Evolutionary conservation across 2,329 filamentous ascomycete genomes (phyloP), one percentile per base, ranked within the genome.

Genomic region (Pyrenophora teres): DNA sequence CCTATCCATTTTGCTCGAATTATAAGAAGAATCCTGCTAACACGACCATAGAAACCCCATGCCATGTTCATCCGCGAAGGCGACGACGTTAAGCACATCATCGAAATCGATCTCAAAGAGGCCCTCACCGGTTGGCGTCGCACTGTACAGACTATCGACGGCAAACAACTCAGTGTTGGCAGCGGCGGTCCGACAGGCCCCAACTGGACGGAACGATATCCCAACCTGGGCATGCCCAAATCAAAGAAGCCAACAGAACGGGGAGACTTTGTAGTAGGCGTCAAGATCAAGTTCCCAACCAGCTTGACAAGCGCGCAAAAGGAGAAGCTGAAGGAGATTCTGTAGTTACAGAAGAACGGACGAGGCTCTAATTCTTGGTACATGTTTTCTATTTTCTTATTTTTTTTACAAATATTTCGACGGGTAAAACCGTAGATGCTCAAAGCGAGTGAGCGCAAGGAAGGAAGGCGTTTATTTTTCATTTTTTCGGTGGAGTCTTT

Each of bases 111-210:
- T 23, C 85, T 99, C 40, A 97, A 97, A 75, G 94, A 99, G 76
- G 91, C 94, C 1, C 78, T 99, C 38, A 96, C 92, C 0, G 94
- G 94, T 52, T 99, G 94, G 94, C 88, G 85, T 64, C 86, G 89
- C 46, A 95, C 90, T n/a, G 86, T 99, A 18, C 85, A 87, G 27
- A 99, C 93, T 8, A 97, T 99, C 64, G 94, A 99, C 67, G 90
- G 90, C 63, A 92, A 90, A 70, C 88, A 92, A 66, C 79, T 99
- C 62, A 85, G 80, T 44, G 83, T 97, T 33, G 85, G 90, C 38
- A 92, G 92, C 73, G 78, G 81, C 4, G 93, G 92, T 0, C 93
- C 93, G 1, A 97, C 93, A 6, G 87, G 89, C 51, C 92, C 93
- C 0, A 90, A 88, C 10, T 89, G 86, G 72, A 86, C 86, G 64